Percentiles rank a stretch among this genome's conserved stretches.
phyloP scores from a whole-genome alignment of 306 rosid genomes.

The Carpinus fangiana region DNA sequence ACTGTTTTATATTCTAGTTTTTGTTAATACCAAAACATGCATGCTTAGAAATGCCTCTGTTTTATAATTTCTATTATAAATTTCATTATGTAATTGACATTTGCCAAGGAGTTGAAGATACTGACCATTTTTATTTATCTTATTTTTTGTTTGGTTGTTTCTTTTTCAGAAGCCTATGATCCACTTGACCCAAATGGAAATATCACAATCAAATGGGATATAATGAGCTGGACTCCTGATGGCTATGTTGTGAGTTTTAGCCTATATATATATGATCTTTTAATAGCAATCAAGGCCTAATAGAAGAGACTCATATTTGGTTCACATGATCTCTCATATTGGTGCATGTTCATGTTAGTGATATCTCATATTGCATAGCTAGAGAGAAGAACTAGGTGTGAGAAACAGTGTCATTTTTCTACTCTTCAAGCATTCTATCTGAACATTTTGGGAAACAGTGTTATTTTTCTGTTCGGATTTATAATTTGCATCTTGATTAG shows the following conservation, averaged over 20 bases:
- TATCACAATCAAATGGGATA: constrained; percentile 78
- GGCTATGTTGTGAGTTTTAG: constrained; percentile 68
- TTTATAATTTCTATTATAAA: constrained; percentile 4
- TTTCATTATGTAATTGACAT: neutral
- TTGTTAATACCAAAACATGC: constrained; percentile 12
- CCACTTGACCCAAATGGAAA: constrained; percentile 82
- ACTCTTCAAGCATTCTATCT: neutral
- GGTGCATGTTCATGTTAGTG: neutral
- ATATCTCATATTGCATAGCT: neutral
- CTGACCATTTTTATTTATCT: neutral
- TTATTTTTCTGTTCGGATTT: neutral
- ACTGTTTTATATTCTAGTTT: constrained; percentile 6
- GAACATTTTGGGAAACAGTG: neutral
- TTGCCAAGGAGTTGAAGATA: neutral
- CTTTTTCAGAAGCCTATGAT: constrained; percentile 77
- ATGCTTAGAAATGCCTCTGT: constrained; percentile 4
- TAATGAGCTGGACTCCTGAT: constrained; percentile 69
- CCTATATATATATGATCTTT: neutral
- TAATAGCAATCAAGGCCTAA: neutral
- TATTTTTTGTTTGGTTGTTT: constrained; percentile 9
- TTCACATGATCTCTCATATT: neutral
- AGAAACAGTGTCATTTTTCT: neutral
- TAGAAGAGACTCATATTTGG: neutral
- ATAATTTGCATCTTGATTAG: neutral
- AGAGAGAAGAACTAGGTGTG: neutral